These are phyloP conservation scores for Lepidium didymum DNA, from an alignment of 345 rosid genomes.

Conservation along the genomic window DNA sequence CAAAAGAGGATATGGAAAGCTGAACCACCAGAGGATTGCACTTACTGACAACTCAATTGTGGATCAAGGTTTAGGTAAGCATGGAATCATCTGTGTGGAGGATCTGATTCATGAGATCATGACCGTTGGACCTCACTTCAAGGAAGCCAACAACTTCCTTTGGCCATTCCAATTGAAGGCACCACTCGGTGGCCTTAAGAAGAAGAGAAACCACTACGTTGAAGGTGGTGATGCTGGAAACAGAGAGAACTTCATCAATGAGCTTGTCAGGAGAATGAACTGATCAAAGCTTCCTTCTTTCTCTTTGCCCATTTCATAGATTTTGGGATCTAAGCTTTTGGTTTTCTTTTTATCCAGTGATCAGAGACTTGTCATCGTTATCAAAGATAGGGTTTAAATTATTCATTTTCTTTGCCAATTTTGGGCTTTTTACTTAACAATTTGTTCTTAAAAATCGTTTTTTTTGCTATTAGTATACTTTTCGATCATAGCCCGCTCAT, in stretches of 20 bases:
- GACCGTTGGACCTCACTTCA: constrained; percentile 70
- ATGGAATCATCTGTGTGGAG: constrained; percentile 61
- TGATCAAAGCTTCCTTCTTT: constrained; percentile 21
- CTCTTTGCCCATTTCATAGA: background rate
- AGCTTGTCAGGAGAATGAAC: constrained; percentile 63
- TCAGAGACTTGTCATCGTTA: background rate
- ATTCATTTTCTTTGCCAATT: background rate
- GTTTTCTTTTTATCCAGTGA: background rate
- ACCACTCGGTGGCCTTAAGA: constrained; percentile 72
- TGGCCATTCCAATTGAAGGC: constrained; percentile 84
- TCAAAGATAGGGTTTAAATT: background rate
- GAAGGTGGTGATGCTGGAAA: constrained; percentile 93
- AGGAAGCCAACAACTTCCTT: constrained; percentile 79
- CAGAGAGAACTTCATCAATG: constrained; percentile 70
- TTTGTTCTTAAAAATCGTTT: background rate
- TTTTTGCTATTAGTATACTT: background rate
- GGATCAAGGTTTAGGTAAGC: constrained; percentile 59
- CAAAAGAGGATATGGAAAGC: constrained; percentile 77
- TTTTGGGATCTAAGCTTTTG: background rate
- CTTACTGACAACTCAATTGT: constrained; percentile 64
- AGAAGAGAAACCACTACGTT: constrained; percentile 79
- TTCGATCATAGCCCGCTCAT: background rate
- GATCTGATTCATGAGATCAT: constrained; percentile 82
- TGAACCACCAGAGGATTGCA: constrained; percentile 47
- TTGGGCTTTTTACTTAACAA: background rate